These are phyloP conservation scores for Plasmodium relictum DNA, from an alignment of 169 alveolate species.

Conservation along the genomic window DNA sequence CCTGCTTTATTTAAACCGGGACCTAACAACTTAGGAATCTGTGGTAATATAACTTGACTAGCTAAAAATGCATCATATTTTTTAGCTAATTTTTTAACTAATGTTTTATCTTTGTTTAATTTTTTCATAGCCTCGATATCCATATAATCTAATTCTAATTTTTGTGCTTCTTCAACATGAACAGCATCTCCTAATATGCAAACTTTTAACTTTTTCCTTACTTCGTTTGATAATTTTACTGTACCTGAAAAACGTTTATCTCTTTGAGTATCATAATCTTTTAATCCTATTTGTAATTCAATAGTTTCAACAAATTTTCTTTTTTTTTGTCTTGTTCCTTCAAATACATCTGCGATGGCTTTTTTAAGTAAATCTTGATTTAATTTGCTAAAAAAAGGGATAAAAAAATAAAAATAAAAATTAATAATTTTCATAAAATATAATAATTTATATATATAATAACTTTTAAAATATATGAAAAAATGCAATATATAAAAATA, in stretches of 20 bases:
- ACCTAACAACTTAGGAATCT: slow-evolving; percentile 99
- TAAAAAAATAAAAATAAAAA: neutral
- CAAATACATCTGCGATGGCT: slow-evolving; percentile 94
- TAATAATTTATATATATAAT: too few species aligned
- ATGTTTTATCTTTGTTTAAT: slow-evolving; percentile 98
- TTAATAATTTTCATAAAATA: too few species aligned
- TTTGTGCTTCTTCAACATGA: slow-evolving; percentile 98
- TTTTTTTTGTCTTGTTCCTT: slow-evolving; percentile 94
- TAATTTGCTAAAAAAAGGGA: slow-evolving; percentile 83
- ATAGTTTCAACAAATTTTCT: slow-evolving; percentile 98
- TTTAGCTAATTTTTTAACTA: slow-evolving; percentile 98
- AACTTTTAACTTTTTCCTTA: slow-evolving; percentile 96
- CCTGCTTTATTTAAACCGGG: slow-evolving; percentile 99
- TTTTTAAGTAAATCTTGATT: slow-evolving; percentile 88
- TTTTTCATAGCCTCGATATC: slow-evolving; percentile 98
- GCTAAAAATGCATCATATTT: slow-evolving; percentile 98
- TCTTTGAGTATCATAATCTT: slow-evolving; percentile 99
- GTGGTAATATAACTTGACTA: slow-evolving; percentile 98
- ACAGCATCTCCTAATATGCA: slow-evolving; percentile 99
- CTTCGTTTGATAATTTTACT: slow-evolving; percentile 97
- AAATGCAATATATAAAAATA: too few species aligned
- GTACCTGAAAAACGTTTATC: slow-evolving; percentile 99
- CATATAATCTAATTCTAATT: slow-evolving; percentile 96
- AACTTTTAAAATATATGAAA: too few species aligned
- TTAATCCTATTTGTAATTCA: slow-evolving; percentile 99